phyloP scores from a whole-genome alignment of 345 rosid species.

The Eucalyptus tenuipes region DNA sequence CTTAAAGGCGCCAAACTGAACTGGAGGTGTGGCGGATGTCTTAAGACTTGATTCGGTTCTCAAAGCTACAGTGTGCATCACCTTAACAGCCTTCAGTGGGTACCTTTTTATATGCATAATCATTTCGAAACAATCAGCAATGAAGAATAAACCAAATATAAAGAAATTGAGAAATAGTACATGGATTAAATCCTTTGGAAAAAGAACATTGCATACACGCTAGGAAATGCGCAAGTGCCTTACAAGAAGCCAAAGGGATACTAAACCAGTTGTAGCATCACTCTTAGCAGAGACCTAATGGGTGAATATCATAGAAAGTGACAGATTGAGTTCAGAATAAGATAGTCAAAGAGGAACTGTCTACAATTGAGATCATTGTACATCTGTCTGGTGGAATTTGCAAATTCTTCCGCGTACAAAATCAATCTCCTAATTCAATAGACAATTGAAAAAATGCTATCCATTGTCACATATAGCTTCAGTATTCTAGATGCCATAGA shows the following conservation, averaged over 20 bases:
- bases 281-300: background rate
- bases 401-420: background rate
- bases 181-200: background rate
- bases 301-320: background rate
- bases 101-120: conserved; percentile 26
- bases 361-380: background rate
- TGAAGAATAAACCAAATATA: background rate
- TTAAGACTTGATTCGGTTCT: conserved; percentile 83
- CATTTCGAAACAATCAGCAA: background rate
- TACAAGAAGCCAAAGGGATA: background rate
- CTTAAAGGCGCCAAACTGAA: conserved; percentile 34
- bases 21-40: conserved; percentile 37
- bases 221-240: background rate
- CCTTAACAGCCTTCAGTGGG: conserved; percentile 88
- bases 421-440: background rate
- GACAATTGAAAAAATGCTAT: background rate
- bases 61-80: conserved; percentile 88
- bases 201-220: background rate
- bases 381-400: background rate
- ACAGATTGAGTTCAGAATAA: background rate
- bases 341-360: background rate
- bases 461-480: background rate
- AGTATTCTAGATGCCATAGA: background rate
- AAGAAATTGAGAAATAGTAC: background rate
- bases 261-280: background rate